These are phyloP conservation scores for Fusarium sp. DNA, from an alignment of 2,329 filamentous ascomycete genomes.

Conservation along the genomic window DNA sequence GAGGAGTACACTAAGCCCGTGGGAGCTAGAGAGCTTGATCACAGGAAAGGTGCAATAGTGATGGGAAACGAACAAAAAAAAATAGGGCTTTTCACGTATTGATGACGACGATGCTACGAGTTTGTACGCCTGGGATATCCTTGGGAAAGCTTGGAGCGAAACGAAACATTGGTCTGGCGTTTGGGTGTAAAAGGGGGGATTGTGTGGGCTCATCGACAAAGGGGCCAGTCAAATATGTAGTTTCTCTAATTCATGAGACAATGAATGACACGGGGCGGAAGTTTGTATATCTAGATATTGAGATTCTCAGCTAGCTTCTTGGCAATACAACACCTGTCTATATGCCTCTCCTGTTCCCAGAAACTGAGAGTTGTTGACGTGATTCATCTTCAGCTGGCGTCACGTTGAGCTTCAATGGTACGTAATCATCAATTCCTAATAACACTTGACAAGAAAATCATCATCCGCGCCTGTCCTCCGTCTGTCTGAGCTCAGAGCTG, in stretches of 20 bases:
- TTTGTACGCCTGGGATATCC: constrained; percentile 13
- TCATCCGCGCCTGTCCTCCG: neutral
- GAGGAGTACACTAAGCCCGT: constrained; percentile 80
- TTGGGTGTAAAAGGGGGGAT: constrained; percentile 35
- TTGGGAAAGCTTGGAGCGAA: constrained; percentile 32
- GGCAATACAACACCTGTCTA: neutral
- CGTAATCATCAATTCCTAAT: constrained; percentile 30
- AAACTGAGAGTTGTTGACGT: neutral
- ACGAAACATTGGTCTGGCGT: constrained; percentile 35
- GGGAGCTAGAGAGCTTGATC: constrained; percentile 77
- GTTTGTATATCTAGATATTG: neutral
- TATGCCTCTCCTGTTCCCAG: neutral
- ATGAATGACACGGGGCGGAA: constrained; percentile 19
- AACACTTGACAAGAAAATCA: constrained; percentile 17
- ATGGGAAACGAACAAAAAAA: constrained; percentile 1
- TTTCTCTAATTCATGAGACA: constrained; percentile 15
- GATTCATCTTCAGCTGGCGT: neutral
- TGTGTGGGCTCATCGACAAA: neutral
- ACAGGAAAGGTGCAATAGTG: constrained; percentile 58
- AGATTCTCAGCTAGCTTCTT: neutral
- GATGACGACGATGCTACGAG: constrained; percentile 19
- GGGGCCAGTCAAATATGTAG: constrained; percentile 10
- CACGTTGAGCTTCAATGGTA: neutral
- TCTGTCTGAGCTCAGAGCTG: neutral
- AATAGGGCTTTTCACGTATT: constrained; percentile 6